Base-by-base conservation (phyloP, 345 rosid genomes). In the Citrus medica region DNA sequence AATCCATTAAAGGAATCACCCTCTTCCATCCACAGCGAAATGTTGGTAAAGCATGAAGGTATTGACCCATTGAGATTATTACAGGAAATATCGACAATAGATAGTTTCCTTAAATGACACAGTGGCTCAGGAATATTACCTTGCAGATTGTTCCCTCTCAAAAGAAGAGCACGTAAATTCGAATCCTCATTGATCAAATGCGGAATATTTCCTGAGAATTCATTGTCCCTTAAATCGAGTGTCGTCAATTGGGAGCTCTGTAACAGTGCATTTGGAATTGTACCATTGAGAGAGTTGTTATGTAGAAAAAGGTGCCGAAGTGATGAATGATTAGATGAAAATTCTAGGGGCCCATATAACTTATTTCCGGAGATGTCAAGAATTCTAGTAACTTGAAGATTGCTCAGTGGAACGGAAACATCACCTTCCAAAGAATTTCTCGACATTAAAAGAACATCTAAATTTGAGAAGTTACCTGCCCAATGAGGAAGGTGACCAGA, bases 1-100 rank as follows among this genome's bases (percentile, higher is more conserved):
- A 42, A 10, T 12, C 0, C 48, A 42, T 12, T 42, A 42, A 24
- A 61, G 12, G 19, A 10, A 24, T 7, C 27, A 10, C 25, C 12
- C 48, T 42, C 48, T 42, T 42, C 48, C 48, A 42, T 42, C 48
- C 48, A 42, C 48, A 42, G 27, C 5, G 28, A 25, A n/a, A 30
- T 3, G 16, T 74, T 62, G 6, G 17, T 19, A n/a, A 74, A 74
- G 38, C 78, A 46, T 30, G 70, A 42, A 63, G 78, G 70, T 75
- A 75, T 63, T 27, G 70, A 30, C 37, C 70, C 70, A 9, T 9
- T 4, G 56, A 75, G 32, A 4, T 3, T 64, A 21, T 75, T 75
- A n/a, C 9, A 55, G 2, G 78, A 75, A 28, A 75, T 40, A 75
- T 63, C 78, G 25, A 75, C 27, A 60, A 75, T 46, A 21, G 12